A percentile compares a stretch with the other conserved stretches of the same genome.
These are phyloP conservation scores for Cryptococcus sp. DNA, from an alignment of 1,284 basidiomycete species.

Conservation along the genomic window DNA sequence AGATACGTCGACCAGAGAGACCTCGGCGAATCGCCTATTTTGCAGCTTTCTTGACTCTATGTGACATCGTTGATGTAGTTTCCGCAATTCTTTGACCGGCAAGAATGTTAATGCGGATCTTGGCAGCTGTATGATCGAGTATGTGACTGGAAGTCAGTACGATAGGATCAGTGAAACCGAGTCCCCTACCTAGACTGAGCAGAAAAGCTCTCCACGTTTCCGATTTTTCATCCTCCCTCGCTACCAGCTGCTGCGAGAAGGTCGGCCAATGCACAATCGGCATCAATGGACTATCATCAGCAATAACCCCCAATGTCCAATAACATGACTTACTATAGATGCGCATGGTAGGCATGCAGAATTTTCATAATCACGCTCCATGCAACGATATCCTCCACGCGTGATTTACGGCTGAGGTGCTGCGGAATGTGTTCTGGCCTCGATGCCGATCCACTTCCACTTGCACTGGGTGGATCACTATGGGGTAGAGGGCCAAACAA, in stretches of 20 bases:
- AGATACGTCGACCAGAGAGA: conserved; percentile 13
- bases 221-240: conserved; percentile 21
- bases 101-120: conserved; percentile 20
- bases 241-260: conserved; percentile 26
- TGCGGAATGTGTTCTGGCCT: background rate
- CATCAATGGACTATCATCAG: conserved; percentile 21
- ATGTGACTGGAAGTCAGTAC: conserved; percentile 17
- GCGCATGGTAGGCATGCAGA: conserved; percentile 22
- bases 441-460: too few species aligned
- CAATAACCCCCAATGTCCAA: background rate
- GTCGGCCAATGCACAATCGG: conserved; percentile 33
- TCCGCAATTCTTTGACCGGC: conserved; percentile 14
- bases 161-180: background rate
- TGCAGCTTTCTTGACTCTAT: conserved; percentile 14
- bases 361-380: conserved; percentile 24
- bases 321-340: conserved; percentile 23
- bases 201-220: conserved; percentile 22
- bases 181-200: conserved; percentile 15
- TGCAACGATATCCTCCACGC: conserved; percentile 20
- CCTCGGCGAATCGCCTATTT: conserved; percentile 12
- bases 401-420: background rate
- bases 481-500: background rate
- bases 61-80: conserved; percentile 23
- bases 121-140: conserved; percentile 30
- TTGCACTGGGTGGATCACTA: background rate